Evolutionary conservation across 2,329 filamentous ascomycete species (phyloP), one percentile per base, ranked within the genome.

Genomic region (Zymoseptoria crescenta): DNA sequence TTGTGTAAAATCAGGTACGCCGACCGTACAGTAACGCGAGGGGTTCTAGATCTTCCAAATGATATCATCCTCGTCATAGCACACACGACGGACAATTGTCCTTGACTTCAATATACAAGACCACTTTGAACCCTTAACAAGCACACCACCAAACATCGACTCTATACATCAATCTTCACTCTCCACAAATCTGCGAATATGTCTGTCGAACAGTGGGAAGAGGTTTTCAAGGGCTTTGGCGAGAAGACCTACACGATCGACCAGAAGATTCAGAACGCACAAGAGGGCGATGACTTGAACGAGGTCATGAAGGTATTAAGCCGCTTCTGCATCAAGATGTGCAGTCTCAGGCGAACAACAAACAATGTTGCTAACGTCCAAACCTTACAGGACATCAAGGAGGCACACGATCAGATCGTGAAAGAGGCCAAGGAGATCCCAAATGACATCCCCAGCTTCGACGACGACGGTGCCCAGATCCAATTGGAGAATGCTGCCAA

Each of bases 231-330:
- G 49, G 57, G 50, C n/a, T 53, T 66, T 16, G 65, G 60, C 50
- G 62, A 63, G 56, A 54, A 62, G 48, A 67, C 65, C 1, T 57
- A 65, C 29, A 52, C 63, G 27, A 64, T 67, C 30, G 58, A 59
- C 8, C 57, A 65, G 49, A 57, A 62, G 29, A 62, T 65, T 29
- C 55, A 62, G 16, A 62, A 62, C 27, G 58, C 59, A n/a, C 62
- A 64, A 24, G 63, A 65, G 51, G 62, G 63, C 3, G 63, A 65
- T 50, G 61, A 65, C n/a, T 35, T 65, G 48, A 54, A 53, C 8
- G 59, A 58, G 48, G 48, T 54, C 1, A 55, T 59, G 41, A 64
- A 65, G 59, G 63, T 62, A 59, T 28, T 27, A 30, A 8, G 4
- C 52, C n/a, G 9, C 8, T n/a, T 20, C 8, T 16, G n/a, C 30